Evolutionary conservation across 2,329 filamentous ascomycete genomes (phyloP).

Genomic region (Sphaerostilbella broomeana): DNA sequence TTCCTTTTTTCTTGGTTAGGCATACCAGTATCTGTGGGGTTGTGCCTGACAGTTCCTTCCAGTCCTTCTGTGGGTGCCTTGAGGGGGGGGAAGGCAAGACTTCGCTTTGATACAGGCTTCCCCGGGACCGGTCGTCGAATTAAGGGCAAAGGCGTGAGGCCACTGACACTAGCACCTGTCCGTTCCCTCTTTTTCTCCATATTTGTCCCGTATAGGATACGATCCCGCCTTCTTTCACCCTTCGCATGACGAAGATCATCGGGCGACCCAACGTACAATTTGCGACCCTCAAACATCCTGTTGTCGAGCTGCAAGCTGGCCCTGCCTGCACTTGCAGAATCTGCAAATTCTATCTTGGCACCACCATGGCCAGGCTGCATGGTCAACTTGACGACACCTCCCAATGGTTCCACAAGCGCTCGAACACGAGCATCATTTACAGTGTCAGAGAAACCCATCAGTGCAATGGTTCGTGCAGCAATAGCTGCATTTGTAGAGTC

Average conservation of each 20-base stretch:
- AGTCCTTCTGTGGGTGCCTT: conserved; percentile 17
- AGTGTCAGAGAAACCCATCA: conserved; percentile 86
- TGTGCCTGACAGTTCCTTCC: conserved; percentile 15
- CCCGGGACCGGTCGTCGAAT: conserved; percentile 39
- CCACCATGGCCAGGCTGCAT: conserved; percentile 77
- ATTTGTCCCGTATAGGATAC: conserved; percentile 25
- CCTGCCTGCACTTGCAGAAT: conserved; percentile 64
- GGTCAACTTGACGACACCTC: conserved; percentile 66
- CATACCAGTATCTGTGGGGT: conserved; percentile 23
- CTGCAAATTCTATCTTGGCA: conserved; percentile 75
- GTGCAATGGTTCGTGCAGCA: conserved; percentile 64
- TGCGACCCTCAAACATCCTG: conserved; percentile 46
- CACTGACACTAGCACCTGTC: conserved; percentile 15
- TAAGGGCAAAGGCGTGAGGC: conserved; percentile 39
- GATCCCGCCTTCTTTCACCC: conserved; percentile 30
- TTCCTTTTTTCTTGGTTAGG: conserved; percentile 12
- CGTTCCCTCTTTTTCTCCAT: conserved; percentile 24
- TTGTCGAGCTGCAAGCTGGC: conserved; percentile 56
- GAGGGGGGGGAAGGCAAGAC: conserved; percentile 36
- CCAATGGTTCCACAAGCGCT: conserved; percentile 63
- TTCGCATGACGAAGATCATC: conserved; percentile 49
- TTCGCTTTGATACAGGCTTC: conserved; percentile 33
- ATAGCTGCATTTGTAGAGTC: conserved; percentile 43
- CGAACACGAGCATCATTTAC: conserved; percentile 81
- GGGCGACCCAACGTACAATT: conserved; percentile 47